Percentiles rank a stretch among this genome's conserved stretches.
Conservation (phyloP, 192 early-diverging fungal genomes). For the Coemansia sp. region DNA sequence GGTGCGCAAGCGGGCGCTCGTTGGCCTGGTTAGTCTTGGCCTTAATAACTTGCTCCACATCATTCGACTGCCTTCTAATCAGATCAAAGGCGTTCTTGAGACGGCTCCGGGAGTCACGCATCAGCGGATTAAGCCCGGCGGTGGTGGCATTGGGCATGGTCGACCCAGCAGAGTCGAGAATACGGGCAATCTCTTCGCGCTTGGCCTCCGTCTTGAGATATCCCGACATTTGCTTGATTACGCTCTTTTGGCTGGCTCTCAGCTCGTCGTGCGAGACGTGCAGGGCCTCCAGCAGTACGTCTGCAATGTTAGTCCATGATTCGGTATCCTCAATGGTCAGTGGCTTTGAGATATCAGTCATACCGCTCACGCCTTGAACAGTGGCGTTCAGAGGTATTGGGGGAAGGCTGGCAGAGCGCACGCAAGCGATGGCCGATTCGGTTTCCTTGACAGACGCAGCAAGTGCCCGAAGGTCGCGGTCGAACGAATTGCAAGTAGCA, state of each 20-base stretch:
- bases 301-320: slow-evolving; percentile 42
- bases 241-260: slow-evolving; percentile 32
- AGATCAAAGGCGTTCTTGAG: slow-evolving; percentile 22
- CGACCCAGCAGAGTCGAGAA: slow-evolving; percentile 21
- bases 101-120: slow-evolving; percentile 45
- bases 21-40: slow-evolving; percentile 14
- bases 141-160: slow-evolving; percentile 18
- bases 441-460: slow-evolving; percentile 26
- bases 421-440: slow-evolving; percentile 24
- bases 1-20: slow-evolving; percentile 22
- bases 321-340: slow-evolving; percentile 47
- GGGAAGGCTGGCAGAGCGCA: slow-evolving; percentile 34
- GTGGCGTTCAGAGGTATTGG: slow-evolving; percentile 41
- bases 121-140: slow-evolving; percentile 39
- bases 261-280: slow-evolving; percentile 46
- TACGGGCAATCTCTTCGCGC: slow-evolving; percentile 41
- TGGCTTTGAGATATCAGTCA: slow-evolving; percentile 18
- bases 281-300: slow-evolving; percentile 46
- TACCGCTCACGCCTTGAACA: slow-evolving; percentile 22
- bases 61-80: slow-evolving; percentile 17
- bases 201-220: slow-evolving; percentile 43
- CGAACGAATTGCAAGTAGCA: slow-evolving; percentile 45
- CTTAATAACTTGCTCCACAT: slow-evolving; percentile 34
- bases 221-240: slow-evolving; percentile 24
- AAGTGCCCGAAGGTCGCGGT: slow-evolving; percentile 42